These are phyloP conservation scores for Clonostachys chloroleuca DNA, from an alignment of 2,329 filamentous ascomycete species.

Conservation along the genomic window DNA sequence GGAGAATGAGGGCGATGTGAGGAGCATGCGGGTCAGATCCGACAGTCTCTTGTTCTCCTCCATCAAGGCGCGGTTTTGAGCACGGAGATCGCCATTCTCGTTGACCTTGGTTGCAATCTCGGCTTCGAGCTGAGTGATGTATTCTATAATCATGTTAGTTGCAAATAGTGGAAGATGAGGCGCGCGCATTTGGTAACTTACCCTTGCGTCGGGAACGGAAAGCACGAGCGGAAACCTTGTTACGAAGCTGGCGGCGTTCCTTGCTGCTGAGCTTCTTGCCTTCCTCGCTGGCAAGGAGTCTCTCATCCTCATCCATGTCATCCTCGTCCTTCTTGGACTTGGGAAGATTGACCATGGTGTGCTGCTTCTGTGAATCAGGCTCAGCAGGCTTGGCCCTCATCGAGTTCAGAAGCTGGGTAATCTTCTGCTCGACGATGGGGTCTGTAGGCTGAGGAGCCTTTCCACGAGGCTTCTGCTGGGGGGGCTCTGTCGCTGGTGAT, in stretches of 20 bases:
- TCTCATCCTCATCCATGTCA: conserved; percentile 98
- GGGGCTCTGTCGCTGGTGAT: conserved; percentile 30
- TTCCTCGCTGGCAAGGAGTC: conserved; percentile 89
- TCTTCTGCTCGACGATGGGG: conserved; percentile 83
- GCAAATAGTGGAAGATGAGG: background rate
- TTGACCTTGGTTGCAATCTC: conserved; percentile 82
- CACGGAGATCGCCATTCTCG: conserved; percentile 76
- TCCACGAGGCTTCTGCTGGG: conserved; percentile 44
- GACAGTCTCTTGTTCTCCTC: conserved; percentile 82
- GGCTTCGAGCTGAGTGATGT: conserved; percentile 88
- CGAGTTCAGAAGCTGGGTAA: conserved; percentile 85
- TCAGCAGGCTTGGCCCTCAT: conserved; percentile 73
- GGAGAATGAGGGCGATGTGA: conserved; percentile 77
- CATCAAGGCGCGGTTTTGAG: conserved; percentile 74
- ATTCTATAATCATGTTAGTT: conserved; percentile 57
- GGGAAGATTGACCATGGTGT: conserved; percentile 62
- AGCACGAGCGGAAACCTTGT: conserved; percentile 96
- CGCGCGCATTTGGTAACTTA: conserved; percentile 40
- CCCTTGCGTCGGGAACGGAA: conserved; percentile 98
- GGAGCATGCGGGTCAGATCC: conserved; percentile 75
- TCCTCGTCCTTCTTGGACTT: conserved; percentile 89
- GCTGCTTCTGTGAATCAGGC: conserved; percentile 34
- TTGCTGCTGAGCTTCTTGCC: conserved; percentile 99
- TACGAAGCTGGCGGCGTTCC: conserved; percentile 92
- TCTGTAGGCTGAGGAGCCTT: conserved; percentile 54